Evolutionary conservation across 331 rosid species (phyloP).

Genomic region (Malus hybrid): DNA sequence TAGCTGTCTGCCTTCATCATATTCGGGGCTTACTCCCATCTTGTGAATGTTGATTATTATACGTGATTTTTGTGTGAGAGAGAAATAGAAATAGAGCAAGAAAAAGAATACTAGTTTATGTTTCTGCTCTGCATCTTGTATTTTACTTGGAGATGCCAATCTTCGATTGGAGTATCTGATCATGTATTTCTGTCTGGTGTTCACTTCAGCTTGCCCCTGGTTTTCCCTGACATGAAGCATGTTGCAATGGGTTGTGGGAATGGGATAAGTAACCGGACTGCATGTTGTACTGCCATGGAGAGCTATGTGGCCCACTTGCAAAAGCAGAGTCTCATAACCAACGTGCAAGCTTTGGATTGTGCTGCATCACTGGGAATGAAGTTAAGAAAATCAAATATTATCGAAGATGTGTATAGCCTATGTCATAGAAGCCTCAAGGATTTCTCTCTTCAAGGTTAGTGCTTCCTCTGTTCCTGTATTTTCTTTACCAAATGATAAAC

Average conservation of each 20-base stretch:
- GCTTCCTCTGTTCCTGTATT: background rate
- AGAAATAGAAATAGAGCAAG: no score
- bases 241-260: conserved; percentile 60
- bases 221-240: conserved; percentile 59
- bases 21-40: background rate
- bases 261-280: conserved; percentile 56
- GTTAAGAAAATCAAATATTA: conserved; percentile 50
- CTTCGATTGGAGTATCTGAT: conserved; percentile 4
- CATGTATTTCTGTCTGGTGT: background rate
- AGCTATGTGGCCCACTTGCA: conserved; percentile 88
- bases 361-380: conserved; percentile 76
- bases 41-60: background rate
- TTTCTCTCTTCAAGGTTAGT: conserved; percentile 21
- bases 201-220: conserved; percentile 65
- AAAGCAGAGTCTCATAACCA: conserved; percentile 90
- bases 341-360: conserved; percentile 92
- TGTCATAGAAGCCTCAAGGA: conserved; percentile 84
- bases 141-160: conserved; percentile 7
- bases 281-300: conserved; percentile 79
- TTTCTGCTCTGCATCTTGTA: background rate
- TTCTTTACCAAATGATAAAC: conserved; percentile 4
- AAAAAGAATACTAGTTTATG: background rate
- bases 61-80: background rate
- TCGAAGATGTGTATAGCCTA: conserved; percentile 61
- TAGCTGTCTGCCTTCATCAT: background rate